Evolutionary conservation across 1,139 yeast genomes (phyloP).

Genomic region (Yamadazyma triangularis): DNA sequence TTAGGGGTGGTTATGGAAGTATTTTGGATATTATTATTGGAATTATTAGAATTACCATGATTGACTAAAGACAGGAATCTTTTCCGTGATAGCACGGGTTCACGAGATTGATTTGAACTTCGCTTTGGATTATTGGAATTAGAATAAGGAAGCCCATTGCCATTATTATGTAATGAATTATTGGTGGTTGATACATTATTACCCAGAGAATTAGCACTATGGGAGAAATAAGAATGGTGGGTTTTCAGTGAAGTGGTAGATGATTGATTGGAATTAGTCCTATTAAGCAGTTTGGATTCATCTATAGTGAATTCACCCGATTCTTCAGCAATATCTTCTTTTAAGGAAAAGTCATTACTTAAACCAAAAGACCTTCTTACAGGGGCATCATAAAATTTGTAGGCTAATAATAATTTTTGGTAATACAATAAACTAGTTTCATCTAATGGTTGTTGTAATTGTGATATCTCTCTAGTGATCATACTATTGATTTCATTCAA

Average conservation of each 20-base stretch:
- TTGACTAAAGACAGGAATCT: conserved; percentile 24
- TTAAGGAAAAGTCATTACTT: conserved; percentile 7
- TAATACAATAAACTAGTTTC: conserved; percentile 30
- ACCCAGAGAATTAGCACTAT: conserved; percentile 6
- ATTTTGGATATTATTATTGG: not conserved
- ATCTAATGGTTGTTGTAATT: conserved; percentile 17
- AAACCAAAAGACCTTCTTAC: not conserved
- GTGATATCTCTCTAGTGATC: conserved; percentile 22
- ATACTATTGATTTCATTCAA: conserved; percentile 32
- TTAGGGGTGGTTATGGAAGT: conserved; percentile 1
- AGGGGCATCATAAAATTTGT: conserved; percentile 26
- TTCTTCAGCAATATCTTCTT: conserved; percentile 24
- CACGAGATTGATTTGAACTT: conserved; percentile 10
- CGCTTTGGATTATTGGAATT: conserved; percentile 5
- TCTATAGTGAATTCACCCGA: conserved; percentile 13
- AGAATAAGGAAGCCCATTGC: not conserved
- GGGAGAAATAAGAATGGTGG: conserved; percentile 14
- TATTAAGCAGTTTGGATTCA: conserved; percentile 14
- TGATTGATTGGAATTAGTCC: conserved; percentile 19
- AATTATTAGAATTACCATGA: not conserved
- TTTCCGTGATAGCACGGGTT: conserved; percentile 16
- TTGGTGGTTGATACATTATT: conserved; percentile 6
- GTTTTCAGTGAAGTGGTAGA: conserved; percentile 15
- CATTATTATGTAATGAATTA: conserved; percentile 4
- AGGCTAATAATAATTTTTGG: conserved; percentile 33